A percentile compares a stretch with the other conserved stretches of the same genome.
Conservation (phyloP, 1,284 basidiomycete species). For the Ganoderma sinense region DNA sequence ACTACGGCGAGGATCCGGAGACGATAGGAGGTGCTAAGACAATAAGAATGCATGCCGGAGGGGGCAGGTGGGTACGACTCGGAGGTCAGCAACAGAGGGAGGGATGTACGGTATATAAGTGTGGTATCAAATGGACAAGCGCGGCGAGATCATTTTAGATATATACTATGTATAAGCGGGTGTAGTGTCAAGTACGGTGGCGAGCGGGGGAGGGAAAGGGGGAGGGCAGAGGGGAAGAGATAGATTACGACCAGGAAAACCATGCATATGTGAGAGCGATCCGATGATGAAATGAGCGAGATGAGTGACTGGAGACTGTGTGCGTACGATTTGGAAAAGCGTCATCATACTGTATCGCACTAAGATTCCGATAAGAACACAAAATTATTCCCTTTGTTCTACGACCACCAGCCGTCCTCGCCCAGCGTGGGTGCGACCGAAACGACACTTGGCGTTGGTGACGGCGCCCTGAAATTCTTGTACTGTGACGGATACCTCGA, state of each 20-base stretch:
- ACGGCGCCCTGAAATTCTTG: slow-evolving; percentile 51
- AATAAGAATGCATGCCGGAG: not conserved
- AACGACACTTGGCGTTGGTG: slow-evolving; percentile 77
- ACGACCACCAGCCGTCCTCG: slow-evolving; percentile 81
- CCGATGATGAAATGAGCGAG: slow-evolving; percentile 19
- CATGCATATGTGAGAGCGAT: slow-evolving; percentile 33
- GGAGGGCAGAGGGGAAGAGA: not conserved
- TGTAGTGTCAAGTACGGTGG: not conserved
- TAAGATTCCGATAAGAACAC: slow-evolving; percentile 4
- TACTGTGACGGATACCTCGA: slow-evolving; percentile 41
- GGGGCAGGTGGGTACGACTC: not conserved
- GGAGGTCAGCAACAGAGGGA: not conserved
- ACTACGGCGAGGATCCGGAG: not conserved
- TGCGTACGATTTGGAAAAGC: not conserved
- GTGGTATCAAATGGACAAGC: slow-evolving; percentile 31
- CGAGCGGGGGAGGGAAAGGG: not conserved
- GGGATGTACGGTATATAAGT: slow-evolving; percentile 25
- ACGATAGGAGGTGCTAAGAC: not conserved
- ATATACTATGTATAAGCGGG: slow-evolving; percentile 19
- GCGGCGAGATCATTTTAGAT: slow-evolving; percentile 26
- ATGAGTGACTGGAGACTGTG: slow-evolving; percentile 9
- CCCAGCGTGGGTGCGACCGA: slow-evolving; percentile 74
- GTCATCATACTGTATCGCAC: not conserved
- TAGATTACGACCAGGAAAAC: slow-evolving; percentile 16
- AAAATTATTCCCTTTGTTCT: slow-evolving; percentile 30